A percentile compares a stretch with the other conserved stretches of the same genome.
These are phyloP conservation scores for Rhizophlyctis rosea DNA, from an alignment of 192 early-diverging fungal genomes.

Conservation along the genomic window DNA sequence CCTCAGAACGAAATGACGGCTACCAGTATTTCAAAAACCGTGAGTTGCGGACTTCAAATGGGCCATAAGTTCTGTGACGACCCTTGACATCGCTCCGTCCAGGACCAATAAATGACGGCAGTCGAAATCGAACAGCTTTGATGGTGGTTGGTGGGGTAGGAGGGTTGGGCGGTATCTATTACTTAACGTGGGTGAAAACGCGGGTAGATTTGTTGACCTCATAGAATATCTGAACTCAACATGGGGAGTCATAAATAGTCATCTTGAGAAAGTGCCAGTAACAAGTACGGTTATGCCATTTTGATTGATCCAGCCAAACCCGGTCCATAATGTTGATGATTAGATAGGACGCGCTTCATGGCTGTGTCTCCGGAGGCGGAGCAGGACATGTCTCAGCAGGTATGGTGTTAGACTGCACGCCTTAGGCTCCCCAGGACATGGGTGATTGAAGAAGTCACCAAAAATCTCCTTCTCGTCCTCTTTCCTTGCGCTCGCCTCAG, in stretches of 20 bases:
- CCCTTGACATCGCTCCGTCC: no score
- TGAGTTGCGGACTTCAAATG: background rate
- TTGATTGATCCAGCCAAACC: background rate
- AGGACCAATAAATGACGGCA: background rate
- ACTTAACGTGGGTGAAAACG: slow-evolving; percentile 7
- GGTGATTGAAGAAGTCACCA: slow-evolving; percentile 61
- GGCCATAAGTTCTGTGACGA: background rate
- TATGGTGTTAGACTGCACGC: background rate
- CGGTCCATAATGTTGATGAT: background rate
- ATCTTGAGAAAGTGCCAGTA: slow-evolving; percentile 75
- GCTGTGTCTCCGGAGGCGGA: slow-evolving; percentile 58
- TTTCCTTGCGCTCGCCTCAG: no score
- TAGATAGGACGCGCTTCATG: slow-evolving; percentile 63
- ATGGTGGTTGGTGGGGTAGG: slow-evolving; percentile 1
- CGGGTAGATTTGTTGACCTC: background rate
- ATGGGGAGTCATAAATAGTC: slow-evolving; percentile 24
- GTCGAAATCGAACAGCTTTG: slow-evolving; percentile 1
- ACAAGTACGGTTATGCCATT: slow-evolving; percentile 25
- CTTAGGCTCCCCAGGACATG: slow-evolving; percentile 2
- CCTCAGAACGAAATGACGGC: background rate
- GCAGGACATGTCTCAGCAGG: slow-evolving; percentile 53
- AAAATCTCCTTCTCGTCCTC: no score
- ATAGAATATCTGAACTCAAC: no score
- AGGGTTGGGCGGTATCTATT: slow-evolving; percentile 3
- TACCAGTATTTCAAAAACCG: slow-evolving; percentile 17